Conservation (phyloP, 129 eudicot species). For the Saposhnikovia divaricata region DNA sequence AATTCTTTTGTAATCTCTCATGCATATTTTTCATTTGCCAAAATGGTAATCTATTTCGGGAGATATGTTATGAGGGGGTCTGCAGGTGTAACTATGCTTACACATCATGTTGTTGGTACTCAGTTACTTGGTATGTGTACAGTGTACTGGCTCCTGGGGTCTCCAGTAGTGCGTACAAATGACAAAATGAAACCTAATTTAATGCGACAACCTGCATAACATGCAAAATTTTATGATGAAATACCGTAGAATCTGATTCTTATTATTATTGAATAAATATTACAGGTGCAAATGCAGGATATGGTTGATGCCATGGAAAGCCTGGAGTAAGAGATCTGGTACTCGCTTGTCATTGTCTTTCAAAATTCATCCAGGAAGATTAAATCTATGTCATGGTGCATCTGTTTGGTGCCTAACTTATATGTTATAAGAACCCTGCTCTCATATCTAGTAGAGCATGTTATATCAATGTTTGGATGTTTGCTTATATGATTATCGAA, state of each 20-base stretch:
- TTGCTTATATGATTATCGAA: not conserved
- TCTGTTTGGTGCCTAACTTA: not conserved
- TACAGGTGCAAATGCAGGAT: not conserved
- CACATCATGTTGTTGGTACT: not conserved
- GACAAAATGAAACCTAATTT: not conserved
- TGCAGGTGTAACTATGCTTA: not conserved
- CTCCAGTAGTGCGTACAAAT: not conserved
- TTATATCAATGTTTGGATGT: not conserved
- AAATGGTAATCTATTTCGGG: not conserved
- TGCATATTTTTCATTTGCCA: not conserved
- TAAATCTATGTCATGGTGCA: not conserved
- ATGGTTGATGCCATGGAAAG: not conserved
- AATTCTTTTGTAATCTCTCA: not conserved
- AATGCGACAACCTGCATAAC: not conserved
- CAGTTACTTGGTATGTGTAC: not conserved
- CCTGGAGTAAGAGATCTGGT: not conserved
- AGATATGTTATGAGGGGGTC: not conserved
- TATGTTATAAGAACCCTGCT: not conserved
- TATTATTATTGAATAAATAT: not conserved
- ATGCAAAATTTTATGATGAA: not conserved
- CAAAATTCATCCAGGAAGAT: not conserved
- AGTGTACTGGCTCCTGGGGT: not conserved
- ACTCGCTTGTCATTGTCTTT: not conserved
- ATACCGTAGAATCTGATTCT: not conserved
- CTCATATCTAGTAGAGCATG: not conserved